Evolutionary conservation across 305 asterid genomes (phyloP).

Genomic region (Fraxinus baroniana): DNA sequence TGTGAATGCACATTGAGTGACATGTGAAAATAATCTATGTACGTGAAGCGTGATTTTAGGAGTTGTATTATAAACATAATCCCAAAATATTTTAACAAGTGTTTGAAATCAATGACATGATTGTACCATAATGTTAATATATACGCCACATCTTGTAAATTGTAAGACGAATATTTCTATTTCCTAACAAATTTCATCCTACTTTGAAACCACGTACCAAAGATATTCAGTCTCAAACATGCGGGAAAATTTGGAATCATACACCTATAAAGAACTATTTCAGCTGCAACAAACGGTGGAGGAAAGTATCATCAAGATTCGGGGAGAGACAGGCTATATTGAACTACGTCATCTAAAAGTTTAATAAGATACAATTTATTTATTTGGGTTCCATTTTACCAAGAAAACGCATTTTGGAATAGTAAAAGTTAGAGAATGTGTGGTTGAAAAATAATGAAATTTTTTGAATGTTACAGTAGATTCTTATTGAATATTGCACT

Average conservation of each 20-base stretch:
- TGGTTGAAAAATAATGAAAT: no score
- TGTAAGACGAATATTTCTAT: not conserved
- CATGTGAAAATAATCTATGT: no score
- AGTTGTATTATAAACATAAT: not conserved
- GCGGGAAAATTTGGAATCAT: not conserved
- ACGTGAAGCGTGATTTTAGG: no score
- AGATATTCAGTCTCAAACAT: not conserved
- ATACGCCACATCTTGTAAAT: not conserved
- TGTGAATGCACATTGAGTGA: no score
- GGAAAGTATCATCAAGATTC: not conserved
- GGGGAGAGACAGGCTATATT: not conserved
- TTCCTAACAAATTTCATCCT: not conserved
- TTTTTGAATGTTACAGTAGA: no score
- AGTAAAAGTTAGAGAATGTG: no score
- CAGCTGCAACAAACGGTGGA: not conserved
- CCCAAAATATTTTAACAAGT: not conserved
- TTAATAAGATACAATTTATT: no score
- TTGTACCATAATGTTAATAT: not conserved
- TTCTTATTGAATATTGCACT: no score
- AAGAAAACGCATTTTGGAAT: no score
- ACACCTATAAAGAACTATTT: not conserved
- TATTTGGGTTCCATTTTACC: no score
- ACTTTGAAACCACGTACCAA: not conserved
- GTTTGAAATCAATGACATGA: not conserved
- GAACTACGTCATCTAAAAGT: not conserved